Base-by-base conservation (phyloP, 2,329 filamentous ascomycete species). In the Cytospora schulzeri region DNA sequence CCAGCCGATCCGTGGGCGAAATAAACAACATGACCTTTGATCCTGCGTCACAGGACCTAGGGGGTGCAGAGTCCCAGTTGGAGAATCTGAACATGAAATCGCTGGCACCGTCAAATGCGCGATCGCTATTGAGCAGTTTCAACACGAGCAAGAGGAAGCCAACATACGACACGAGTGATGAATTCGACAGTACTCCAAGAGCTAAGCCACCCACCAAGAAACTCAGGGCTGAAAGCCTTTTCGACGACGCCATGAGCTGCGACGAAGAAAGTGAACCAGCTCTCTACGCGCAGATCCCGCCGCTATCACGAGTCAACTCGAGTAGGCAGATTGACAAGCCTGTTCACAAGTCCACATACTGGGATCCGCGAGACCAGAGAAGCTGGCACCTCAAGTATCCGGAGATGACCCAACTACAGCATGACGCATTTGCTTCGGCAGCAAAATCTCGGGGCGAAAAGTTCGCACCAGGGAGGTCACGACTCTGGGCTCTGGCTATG, bases 381-480 rank as follows among this genome's bases (percentile, higher is more conserved):
- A 87, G 84, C 1, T 87, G 85, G 80, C 87, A 89, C 68, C 77
- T 87, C 4, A 73, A 83, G 58, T 89, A 89, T 69, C 87, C 87
- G 0, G 83, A 86, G 67, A 88, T 89, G 85, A 87, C 83, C 0
- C 81, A 85, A 63, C 76, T 85, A 8, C 85, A 89, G 66, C 81
- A 82, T 63, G 79, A 82, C 38, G 83, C 81, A 2, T 88, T 87
- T 72, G 75, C 78, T 22, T 72, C 79, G n/a, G 84, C 83, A 19
- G 85, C 85, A 1, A 70, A 75, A 35, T 75, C 76, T 0, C 77
- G 82, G 38, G 77, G 78, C 0, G 85, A 89, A 69, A 75, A 79
- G 24, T 89, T 89, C 60, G 75, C 74, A 0, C 83, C 81, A 2
- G 82, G 81, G 2, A 79, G 79, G 64, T 79, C 83, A 2, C 77